A percentile compares a stretch with the other conserved stretches of the same genome.
Evolutionary conservation across 768 basidiomycete genomes (phyloP).

Genomic region (Macrolepiota dolichaula): DNA sequence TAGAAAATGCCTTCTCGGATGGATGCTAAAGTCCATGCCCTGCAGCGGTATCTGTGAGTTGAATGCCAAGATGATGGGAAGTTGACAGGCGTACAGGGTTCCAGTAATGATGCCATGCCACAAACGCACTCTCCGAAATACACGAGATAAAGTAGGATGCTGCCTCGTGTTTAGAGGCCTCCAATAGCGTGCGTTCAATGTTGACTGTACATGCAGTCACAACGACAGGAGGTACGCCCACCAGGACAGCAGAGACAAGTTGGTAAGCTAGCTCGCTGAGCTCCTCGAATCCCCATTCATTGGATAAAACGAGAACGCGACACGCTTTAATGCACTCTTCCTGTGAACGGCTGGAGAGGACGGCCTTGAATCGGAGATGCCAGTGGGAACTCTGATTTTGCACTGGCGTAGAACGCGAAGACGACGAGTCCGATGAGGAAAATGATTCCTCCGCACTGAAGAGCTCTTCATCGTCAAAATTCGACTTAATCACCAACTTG

Average conservation of each 20-base stretch:
- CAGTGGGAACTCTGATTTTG: neutral
- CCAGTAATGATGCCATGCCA: conserved; percentile 10
- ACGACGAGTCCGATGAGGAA: neutral
- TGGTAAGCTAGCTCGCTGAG: conserved; percentile 6
- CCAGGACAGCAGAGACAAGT: neutral
- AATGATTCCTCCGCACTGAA: neutral
- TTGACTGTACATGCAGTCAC: neutral
- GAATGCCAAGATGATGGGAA: neutral
- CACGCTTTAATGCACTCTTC: neutral
- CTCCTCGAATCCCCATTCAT: neutral
- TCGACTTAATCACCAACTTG: neutral
- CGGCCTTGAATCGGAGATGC: neutral
- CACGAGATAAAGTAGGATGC: conserved; percentile 7
- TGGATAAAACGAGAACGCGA: conserved; percentile 1
- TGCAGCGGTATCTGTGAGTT: neutral
- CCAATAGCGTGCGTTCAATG: conserved; percentile 2
- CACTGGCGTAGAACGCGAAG: conserved; percentile 1
- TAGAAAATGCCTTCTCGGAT: conserved; percentile 1
- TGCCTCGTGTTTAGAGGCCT: conserved; percentile 1
- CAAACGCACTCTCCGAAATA: conserved; percentile 4
- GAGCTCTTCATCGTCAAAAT: conserved; percentile 5
- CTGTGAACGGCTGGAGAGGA: neutral
- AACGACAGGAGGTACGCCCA: neutral
- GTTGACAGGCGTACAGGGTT: conserved; percentile 5
- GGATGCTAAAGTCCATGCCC: conserved; percentile 5